Evolutionary conservation across 805 yeast genomes (phyloP).

Genomic region (Grigorovia humatica): DNA sequence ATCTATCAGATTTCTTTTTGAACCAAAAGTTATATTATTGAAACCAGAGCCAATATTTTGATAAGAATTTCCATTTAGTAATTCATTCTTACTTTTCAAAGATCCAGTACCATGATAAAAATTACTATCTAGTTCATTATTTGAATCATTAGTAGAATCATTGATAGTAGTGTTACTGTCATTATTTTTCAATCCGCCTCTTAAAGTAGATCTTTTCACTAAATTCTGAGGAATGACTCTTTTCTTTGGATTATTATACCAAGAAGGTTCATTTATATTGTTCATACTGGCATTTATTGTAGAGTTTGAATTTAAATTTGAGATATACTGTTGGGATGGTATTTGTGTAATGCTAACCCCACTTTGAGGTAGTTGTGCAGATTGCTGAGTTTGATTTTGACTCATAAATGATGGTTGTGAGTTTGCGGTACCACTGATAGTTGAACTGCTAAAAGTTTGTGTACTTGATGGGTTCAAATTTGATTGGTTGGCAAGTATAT

Average conservation of each 20-base stretch:
- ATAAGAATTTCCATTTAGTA: not conserved
- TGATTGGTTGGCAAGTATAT: not conserved
- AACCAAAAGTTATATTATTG: slow-evolving; percentile 31
- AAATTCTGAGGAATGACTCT: slow-evolving; percentile 39
- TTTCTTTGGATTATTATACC: slow-evolving; percentile 36
- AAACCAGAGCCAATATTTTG: slow-evolving; percentile 22
- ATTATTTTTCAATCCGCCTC: slow-evolving; percentile 2
- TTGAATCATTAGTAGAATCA: not conserved
- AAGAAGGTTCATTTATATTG: slow-evolving; percentile 21
- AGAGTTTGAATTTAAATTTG: not conserved
- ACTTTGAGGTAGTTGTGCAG: not conserved
- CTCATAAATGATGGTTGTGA: not conserved
- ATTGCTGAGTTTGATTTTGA: not conserved
- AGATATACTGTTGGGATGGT: not conserved
- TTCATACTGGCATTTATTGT: not conserved
- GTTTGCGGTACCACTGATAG: not conserved
- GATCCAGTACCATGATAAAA: not conserved
- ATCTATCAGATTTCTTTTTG: slow-evolving; percentile 19
- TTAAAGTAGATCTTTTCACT: slow-evolving; percentile 31
- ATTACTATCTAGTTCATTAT: not conserved
- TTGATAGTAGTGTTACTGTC: not conserved
- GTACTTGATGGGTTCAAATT: not conserved
- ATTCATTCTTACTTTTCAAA: not conserved
- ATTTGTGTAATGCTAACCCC: not conserved
- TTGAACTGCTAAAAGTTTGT: not conserved